phyloP scores from a whole-genome alignment of 345 rosid species.

The Hypericum perforatum region DNA sequence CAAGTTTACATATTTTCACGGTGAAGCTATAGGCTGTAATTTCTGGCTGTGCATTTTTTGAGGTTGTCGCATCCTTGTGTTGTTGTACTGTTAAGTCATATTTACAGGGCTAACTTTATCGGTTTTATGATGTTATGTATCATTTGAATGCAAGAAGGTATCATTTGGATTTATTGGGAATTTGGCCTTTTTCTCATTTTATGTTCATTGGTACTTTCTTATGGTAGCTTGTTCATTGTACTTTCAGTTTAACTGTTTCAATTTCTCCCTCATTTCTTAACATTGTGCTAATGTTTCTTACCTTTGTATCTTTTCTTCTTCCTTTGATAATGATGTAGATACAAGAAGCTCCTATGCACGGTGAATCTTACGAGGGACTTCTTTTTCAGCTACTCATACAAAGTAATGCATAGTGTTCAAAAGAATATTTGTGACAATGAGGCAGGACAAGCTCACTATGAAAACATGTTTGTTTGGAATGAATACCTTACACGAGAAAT shows the following conservation, averaged over 20 bases:
- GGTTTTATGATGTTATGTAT: constrained; percentile 47
- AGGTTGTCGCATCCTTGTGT: constrained; percentile 17
- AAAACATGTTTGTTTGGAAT: constrained; percentile 93
- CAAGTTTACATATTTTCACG: background rate
- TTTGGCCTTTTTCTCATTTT: constrained; percentile 19
- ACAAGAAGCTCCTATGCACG: constrained; percentile 89
- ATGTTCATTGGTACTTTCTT: background rate
- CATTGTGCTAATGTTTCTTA: constrained; percentile 24
- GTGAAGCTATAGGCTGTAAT: constrained; percentile 17
- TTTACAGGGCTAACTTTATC: constrained; percentile 57
- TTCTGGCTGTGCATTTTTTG: constrained; percentile 13
- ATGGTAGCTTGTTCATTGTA: constrained; percentile 8
- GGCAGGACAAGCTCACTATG: constrained; percentile 44
- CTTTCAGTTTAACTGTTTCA: constrained; percentile 13
- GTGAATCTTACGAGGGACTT: constrained; percentile 95
- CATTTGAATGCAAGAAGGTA: constrained; percentile 60
- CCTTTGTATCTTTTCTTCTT: constrained; percentile 18
- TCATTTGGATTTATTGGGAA: constrained; percentile 44
- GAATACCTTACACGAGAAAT: constrained; percentile 74
- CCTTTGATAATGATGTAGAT: constrained; percentile 45
- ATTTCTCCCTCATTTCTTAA: constrained; percentile 13
- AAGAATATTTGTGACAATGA: constrained; percentile 42
- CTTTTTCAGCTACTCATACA: constrained; percentile 93
- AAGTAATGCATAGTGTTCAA: constrained; percentile 79
- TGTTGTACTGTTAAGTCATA: constrained; percentile 33